Conservation (phyloP, 768 basidiomycete genomes). For the Rubroboletus pulcherrimus region DNA sequence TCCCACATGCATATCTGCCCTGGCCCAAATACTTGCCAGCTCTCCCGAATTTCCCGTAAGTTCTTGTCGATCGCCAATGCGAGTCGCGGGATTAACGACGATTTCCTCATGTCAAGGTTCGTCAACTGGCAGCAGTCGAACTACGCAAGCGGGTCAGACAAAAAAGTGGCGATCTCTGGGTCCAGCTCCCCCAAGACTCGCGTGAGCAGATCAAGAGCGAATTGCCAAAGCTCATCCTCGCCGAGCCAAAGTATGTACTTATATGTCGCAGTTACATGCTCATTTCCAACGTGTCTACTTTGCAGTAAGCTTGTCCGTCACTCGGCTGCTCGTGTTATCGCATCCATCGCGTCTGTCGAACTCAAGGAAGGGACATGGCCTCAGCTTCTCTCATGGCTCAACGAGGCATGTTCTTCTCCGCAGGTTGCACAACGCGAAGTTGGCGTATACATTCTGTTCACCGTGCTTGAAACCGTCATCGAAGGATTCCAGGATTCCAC, state of each 20-base stretch:
- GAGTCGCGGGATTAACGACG: conserved; percentile 8
- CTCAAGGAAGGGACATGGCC: conserved; percentile 78
- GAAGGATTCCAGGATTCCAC: conserved; percentile 83
- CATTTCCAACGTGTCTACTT: conserved; percentile 6
- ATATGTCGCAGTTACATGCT: background rate
- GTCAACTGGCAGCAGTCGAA: conserved; percentile 96
- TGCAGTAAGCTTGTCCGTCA: conserved; percentile 85
- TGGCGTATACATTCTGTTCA: conserved; percentile 83
- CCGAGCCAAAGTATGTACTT: conserved; percentile 66
- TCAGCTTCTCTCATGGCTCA: conserved; percentile 82
- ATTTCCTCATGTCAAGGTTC: conserved; percentile 52
- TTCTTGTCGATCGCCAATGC: conserved; percentile 17
- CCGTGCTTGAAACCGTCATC: conserved; percentile 87
- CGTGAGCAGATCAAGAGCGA: conserved; percentile 83
- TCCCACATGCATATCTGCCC: conserved; percentile 84
- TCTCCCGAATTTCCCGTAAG: conserved; percentile 82
- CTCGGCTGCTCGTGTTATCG: conserved; percentile 87
- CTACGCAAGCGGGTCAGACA: conserved; percentile 86
- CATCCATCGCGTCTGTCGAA: conserved; percentile 89
- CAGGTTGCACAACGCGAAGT: conserved; percentile 82
- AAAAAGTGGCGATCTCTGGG: conserved; percentile 83
- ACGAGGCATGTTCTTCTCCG: conserved; percentile 67
- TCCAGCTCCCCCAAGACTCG: conserved; percentile 56
- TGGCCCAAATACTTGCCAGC: conserved; percentile 81
- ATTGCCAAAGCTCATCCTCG: conserved; percentile 72